Evolutionary conservation across 2,329 filamentous ascomycete genomes (phyloP), one percentile per base, ranked within the genome.

Genomic region (Penicillium sp.): DNA sequence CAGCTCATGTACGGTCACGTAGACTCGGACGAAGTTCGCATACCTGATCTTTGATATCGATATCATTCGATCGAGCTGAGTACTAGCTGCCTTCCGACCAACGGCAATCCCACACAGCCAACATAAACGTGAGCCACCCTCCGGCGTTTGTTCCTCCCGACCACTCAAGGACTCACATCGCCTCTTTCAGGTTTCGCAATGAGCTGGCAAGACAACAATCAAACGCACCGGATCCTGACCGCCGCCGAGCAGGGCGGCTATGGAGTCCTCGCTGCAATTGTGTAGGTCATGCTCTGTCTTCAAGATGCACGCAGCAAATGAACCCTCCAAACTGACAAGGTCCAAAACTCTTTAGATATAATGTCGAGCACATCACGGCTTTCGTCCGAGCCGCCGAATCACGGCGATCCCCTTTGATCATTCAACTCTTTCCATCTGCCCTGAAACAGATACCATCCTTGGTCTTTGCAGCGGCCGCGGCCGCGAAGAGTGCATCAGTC

Each of bases 341-440:
- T n/a, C 46, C 16, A 31, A 22, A 55, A 19, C 36, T 33, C 84
- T 31, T 82, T 77, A 76, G 73, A 55, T 87, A 89, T 77, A 88
- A 90, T 70, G 78, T 89, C 64, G 87, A 90, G 76, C 84, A 83
- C 41, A 85, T 90, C 63, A 78, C 89, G 50, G 87, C 85, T 9
- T 85, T 84, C 7, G 84, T 89, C 53, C 81, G 81, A 63, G 87
- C 87, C 6, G 87, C 87, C 60, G 87, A 89, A 72, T 81, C 82
- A 19, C 86, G 86, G 60, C 77, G 78, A 18, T 87, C 87, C 0
- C 87, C 87, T 0, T 80, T 86, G 60, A 88, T 89, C 77, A 84
- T 90, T 61, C 83, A 89, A 31, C 82, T 90, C 61, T 90, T 90
- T 73, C 87, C 87, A 33, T 89, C 87, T 86, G 86, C 87, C 1